Conservation (phyloP, 2,329 filamentous ascomycete genomes). For the Pyrenophora seminiperda region DNA sequence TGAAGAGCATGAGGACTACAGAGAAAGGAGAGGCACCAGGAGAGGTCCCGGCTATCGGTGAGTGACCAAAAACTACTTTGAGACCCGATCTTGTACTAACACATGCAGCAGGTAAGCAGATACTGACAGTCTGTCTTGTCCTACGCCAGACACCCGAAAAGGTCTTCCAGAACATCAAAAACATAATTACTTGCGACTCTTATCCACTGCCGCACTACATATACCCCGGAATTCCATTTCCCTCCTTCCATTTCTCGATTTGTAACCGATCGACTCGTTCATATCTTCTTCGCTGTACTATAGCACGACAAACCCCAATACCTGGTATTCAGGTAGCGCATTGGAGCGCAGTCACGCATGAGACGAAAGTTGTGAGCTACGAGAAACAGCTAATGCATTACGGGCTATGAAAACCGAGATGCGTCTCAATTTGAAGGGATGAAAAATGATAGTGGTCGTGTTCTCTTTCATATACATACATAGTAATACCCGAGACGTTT, state of each 20-base stretch:
- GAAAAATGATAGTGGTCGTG: neutral
- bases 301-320: slow-evolving; percentile 10
- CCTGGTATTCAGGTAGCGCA: slow-evolving; percentile 10
- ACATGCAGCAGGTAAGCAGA: slow-evolving; percentile 8
- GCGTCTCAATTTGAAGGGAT: neutral
- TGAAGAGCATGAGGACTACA: slow-evolving; percentile 59
- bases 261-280: neutral
- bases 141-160: neutral
- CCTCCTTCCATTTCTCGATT: neutral
- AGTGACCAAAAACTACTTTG: slow-evolving; percentile 33
- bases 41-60: slow-evolving; percentile 54
- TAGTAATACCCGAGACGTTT: neutral
- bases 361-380: neutral
- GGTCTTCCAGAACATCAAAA: neutral
- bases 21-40: slow-evolving; percentile 44
- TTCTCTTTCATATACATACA: neutral
- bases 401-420: neutral
- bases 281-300: slow-evolving; percentile 12
- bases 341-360: neutral
- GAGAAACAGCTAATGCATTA: neutral
- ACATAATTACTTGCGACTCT: neutral
- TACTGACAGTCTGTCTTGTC: neutral
- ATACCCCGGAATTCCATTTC: slow-evolving; percentile 11
- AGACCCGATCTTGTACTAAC: neutral
- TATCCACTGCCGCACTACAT: neutral